Percentiles rank a stretch among this genome's conserved stretches.
phyloP scores from a whole-genome alignment of 1,284 basidiomycete genomes.

The Cutaneotrichosporon sp. region DNA sequence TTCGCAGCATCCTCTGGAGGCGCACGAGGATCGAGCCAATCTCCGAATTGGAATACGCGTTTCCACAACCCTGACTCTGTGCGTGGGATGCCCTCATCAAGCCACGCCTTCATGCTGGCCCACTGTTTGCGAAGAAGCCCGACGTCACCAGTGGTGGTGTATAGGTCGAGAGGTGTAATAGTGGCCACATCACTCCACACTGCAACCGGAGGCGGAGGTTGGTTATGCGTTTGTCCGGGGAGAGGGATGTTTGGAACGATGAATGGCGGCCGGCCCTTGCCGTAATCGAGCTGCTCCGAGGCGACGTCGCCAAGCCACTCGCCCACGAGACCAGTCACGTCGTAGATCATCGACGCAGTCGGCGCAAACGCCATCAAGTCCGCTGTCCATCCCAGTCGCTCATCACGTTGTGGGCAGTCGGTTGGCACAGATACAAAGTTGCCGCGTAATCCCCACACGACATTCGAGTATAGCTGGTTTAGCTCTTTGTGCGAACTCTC shows the following conservation, averaged over 20 bases:
- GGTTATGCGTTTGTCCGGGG: not conserved
- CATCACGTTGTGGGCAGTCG: constrained; percentile 48
- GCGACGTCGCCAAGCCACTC: constrained; percentile 42
- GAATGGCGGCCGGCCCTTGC: constrained; percentile 27
- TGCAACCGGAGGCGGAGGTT: constrained; percentile 9
- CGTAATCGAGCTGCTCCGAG: constrained; percentile 28
- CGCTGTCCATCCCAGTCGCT: constrained; percentile 48
- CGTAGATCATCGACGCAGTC: constrained; percentile 40
- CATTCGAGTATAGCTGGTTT: constrained; percentile 38
- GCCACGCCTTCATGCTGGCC: constrained; percentile 38
- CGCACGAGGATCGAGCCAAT: constrained; percentile 45
- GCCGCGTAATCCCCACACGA: constrained; percentile 35
- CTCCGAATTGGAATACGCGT: constrained; percentile 29
- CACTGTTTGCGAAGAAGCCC: constrained; percentile 30
- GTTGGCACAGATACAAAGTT: constrained; percentile 44
- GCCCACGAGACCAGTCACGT: constrained; percentile 32
- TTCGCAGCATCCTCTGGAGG: constrained; percentile 30
- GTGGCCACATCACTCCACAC: constrained; percentile 36
- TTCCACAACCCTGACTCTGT: constrained; percentile 30
- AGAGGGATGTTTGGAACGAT: constrained; percentile 32
- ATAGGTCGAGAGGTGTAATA: constrained; percentile 38
- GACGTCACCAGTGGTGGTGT: constrained; percentile 30
- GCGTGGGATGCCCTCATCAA: constrained; percentile 38
- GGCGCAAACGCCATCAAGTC: constrained; percentile 44
- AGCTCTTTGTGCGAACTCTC: constrained; percentile 33